These are phyloP conservation scores for Coprinopsis cinerea DNA, from an alignment of 768 basidiomycete species.

Conservation along the genomic window DNA sequence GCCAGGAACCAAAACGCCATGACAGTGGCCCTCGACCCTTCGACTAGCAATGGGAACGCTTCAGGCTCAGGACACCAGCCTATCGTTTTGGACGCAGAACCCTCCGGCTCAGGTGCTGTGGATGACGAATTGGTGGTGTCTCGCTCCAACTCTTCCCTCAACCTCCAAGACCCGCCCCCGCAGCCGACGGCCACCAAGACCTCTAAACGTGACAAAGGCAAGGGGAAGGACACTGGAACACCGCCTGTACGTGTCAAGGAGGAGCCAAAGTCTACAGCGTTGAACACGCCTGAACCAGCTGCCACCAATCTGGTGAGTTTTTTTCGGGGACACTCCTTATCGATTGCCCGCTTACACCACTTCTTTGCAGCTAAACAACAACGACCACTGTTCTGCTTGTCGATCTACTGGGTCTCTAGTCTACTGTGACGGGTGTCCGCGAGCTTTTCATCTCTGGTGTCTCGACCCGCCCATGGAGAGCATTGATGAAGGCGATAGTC, in stretches of 20 bases:
- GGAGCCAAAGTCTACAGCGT: conserved; percentile 40
- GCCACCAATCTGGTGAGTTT: conserved; percentile 34
- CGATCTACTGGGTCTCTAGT: conserved; percentile 79
- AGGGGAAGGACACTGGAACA: conserved; percentile 42
- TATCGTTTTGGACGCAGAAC: conserved; percentile 44
- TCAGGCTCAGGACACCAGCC: conserved; percentile 36
- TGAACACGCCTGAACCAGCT: conserved; percentile 45
- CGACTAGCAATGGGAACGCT: conserved; percentile 29
- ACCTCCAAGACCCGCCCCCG: conserved; percentile 29
- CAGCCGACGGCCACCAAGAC: conserved; percentile 24
- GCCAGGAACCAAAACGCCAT: conserved; percentile 55
- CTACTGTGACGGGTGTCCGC: conserved; percentile 96
- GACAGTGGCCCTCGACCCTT: conserved; percentile 33
- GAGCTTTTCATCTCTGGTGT: conserved; percentile 95
- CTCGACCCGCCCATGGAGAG: conserved; percentile 92
- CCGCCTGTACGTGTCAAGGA: conserved; percentile 42
- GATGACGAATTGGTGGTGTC: conserved; percentile 59
- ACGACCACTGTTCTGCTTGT: conserved; percentile 84
- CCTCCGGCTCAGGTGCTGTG: conserved; percentile 39
- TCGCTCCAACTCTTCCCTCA: conserved; percentile 54
- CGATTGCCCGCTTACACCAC: conserved; percentile 9
- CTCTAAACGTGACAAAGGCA: conserved; percentile 48
- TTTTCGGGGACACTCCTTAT: conserved; percentile 9
- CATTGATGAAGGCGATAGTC: conserved; percentile 78
- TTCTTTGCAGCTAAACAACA: conserved; percentile 46